phyloP scores from a whole-genome alignment of 768 basidiomycete species.

The Dioszegia crocea region DNA sequence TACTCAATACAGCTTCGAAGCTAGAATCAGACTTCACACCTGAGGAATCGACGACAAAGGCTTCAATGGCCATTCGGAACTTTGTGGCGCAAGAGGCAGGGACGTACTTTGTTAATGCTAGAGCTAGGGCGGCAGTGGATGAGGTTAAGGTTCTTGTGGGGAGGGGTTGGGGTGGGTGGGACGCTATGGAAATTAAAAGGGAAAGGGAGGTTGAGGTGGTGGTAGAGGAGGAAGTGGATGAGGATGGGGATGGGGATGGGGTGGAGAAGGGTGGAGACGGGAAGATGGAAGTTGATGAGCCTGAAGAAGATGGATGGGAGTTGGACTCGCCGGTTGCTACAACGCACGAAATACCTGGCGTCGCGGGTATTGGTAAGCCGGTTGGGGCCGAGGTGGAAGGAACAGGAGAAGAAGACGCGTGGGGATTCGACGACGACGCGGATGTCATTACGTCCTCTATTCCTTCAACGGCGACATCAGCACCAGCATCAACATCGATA shows the following conservation, averaged over 20 bases:
- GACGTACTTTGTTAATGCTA: slow-evolving; percentile 71
- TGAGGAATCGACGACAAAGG: slow-evolving; percentile 21
- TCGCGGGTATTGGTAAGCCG: background rate
- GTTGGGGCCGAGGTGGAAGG: background rate
- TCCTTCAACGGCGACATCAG: background rate
- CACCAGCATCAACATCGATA: background rate
- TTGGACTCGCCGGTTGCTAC: slow-evolving; percentile 52
- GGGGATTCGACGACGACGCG: slow-evolving; percentile 5
- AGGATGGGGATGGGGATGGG: no score
- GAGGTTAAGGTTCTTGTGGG: slow-evolving; percentile 59
- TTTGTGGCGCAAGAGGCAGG: slow-evolving; percentile 66
- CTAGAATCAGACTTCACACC: slow-evolving; percentile 57
- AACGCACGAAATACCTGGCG: slow-evolving; percentile 1
- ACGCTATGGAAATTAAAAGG: slow-evolving; percentile 16
- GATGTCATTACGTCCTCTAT: background rate
- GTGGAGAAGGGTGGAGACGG: slow-evolving; percentile 4
- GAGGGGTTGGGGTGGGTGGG: slow-evolving; percentile 39
- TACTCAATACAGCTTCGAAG: slow-evolving; percentile 59
- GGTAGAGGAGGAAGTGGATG: slow-evolving; percentile 39
- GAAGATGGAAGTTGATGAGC: slow-evolving; percentile 6
- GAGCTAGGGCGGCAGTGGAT: slow-evolving; percentile 65
- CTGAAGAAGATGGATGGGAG: slow-evolving; percentile 52
- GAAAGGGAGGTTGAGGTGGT: slow-evolving; percentile 28
- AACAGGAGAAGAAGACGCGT: slow-evolving; percentile 12
- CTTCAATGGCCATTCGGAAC: slow-evolving; percentile 55